Base-by-base conservation (phyloP, 1,139 yeast genomes). In the Kodamaea alishanica region DNA sequence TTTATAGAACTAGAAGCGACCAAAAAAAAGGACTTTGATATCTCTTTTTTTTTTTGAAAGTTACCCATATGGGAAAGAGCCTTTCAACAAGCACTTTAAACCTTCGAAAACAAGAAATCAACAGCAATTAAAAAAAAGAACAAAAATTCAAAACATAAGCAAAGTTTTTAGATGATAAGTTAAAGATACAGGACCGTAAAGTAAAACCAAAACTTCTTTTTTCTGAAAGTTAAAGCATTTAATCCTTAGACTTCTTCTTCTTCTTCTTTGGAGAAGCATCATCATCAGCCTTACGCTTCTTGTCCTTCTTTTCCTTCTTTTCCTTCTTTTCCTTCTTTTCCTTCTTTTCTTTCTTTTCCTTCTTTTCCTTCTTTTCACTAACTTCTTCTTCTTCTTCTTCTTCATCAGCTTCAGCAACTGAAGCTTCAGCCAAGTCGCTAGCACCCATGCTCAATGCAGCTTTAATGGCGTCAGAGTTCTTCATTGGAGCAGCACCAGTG, bases 401-500 rank as follows among this genome's bases (percentile, higher is more conserved):
- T 11, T 52, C 55, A 39, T 62, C 73, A 41, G 63, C 56, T 43
- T 67, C 74, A 40, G 53, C 49, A 39, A 59, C 67, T 28, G 46
- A 50, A 30, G 50, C 56, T 23, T 51, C 58, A 28, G 51, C 56
- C 39, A 54, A 50, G 43, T 56, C 58, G 33, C 56, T 47, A 43
- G 81, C 83, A 45, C 68, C 68, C 58, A 85, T 75, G 44, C 84
- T 82, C 69, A 89, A 77, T 47, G 97, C 97, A 66, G 84, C 87
- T 61, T 84, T 79, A 70, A 92, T 86, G 50, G 98, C 98, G 54
- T 88, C 95, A 32, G 92, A 70, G 65, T 92, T 92, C 77, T 92
- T 92, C 81, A 90, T 86, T 59, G 98, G 96, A 41, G 97, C 82
- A 56, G 86, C 84, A 61, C 98, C 98, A 44, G 96, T 84, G 62